These are phyloP conservation scores for Phylloboletellus chloephorus DNA, from an alignment of 1,284 basidiomycete species.

Conservation along the genomic window DNA sequence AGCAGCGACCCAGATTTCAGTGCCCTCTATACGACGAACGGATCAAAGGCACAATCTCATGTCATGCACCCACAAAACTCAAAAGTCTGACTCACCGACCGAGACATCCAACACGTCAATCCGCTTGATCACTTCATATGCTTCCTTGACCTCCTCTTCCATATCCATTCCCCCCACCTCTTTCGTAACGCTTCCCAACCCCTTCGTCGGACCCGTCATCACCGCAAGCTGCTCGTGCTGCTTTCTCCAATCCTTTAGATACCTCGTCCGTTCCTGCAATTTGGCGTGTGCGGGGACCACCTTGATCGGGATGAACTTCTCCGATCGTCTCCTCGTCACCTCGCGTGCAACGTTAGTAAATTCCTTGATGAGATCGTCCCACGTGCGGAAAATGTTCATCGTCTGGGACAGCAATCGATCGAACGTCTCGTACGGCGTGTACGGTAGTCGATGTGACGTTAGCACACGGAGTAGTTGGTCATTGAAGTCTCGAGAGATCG, in stretches of 20 bases:
- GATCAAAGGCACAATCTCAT: slow-evolving; percentile 2
- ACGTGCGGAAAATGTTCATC: slow-evolving; percentile 83
- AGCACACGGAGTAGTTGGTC: slow-evolving; percentile 91
- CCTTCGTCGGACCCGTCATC: slow-evolving; percentile 95
- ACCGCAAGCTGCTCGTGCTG: slow-evolving; percentile 96
- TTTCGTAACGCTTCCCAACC: slow-evolving; percentile 65
- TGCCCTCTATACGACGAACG: slow-evolving; percentile 71
- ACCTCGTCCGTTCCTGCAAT: slow-evolving; percentile 84
- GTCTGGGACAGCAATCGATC: slow-evolving; percentile 78
- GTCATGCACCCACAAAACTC: neutral
- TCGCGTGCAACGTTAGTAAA: slow-evolving; percentile 97
- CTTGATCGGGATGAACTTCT: slow-evolving; percentile 98
- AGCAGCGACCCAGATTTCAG: slow-evolving; percentile 97
- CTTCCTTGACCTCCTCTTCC: slow-evolving; percentile 94
- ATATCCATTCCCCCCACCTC: slow-evolving; percentile 86
- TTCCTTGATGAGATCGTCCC: slow-evolving; percentile 97
- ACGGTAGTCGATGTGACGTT: slow-evolving; percentile 84
- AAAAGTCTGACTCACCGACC: slow-evolving; percentile 49
- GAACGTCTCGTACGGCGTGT: slow-evolving; percentile 92
- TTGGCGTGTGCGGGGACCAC: slow-evolving; percentile 87
- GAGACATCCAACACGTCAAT: slow-evolving; percentile 96
- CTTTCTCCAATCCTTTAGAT: slow-evolving; percentile 90
- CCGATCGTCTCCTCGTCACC: slow-evolving; percentile 84
- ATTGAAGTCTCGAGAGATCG: slow-evolving; percentile 96
- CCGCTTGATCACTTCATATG: slow-evolving; percentile 92